Percentiles rank a stretch among this genome's conserved stretches.
These are phyloP conservation scores for Neofusicoccum laricinum DNA, from an alignment of 2,329 filamentous ascomycete species.

Conservation along the genomic window DNA sequence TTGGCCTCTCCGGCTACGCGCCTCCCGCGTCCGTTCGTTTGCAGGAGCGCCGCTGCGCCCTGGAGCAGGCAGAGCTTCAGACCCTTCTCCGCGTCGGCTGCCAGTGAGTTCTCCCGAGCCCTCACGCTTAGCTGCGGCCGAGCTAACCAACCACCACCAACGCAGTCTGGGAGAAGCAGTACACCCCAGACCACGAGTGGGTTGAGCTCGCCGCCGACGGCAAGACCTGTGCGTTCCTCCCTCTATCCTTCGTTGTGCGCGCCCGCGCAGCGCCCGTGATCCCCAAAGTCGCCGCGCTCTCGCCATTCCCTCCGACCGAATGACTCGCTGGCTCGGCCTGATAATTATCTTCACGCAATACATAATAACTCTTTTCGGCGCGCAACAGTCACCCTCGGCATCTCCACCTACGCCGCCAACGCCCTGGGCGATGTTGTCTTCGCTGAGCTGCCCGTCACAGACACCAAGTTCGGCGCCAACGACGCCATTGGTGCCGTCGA, in stretches of 20 bases:
- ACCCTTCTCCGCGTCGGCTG: conserved; percentile 39
- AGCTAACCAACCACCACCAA: not conserved
- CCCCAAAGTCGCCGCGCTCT: not conserved
- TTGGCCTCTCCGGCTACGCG: conserved; percentile 28
- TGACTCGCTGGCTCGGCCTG: not conserved
- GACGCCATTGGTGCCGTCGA: conserved; percentile 93
- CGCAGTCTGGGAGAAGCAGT: conserved; percentile 69
- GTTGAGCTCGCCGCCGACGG: conserved; percentile 81
- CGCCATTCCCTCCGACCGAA: conserved; percentile 13
- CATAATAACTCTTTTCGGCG: not conserved
- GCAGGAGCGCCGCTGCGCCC: conserved; percentile 23
- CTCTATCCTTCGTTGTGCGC: conserved; percentile 3
- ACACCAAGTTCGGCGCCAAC: conserved; percentile 67
- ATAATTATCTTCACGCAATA: conserved; percentile 15
- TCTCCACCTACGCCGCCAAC: conserved; percentile 87
- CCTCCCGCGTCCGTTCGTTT: conserved; percentile 22
- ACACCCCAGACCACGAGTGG: conserved; percentile 98
- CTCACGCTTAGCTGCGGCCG: not conserved
- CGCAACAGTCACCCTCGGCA: conserved; percentile 67
- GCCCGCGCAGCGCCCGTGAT: not conserved
- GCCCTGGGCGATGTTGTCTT: conserved; percentile 95
- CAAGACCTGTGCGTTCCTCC: conserved; percentile 62
- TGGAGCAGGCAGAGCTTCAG: conserved; percentile 22
- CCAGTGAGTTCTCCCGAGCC: conserved; percentile 23
- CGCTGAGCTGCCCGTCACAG: conserved; percentile 81